phyloP scores from a whole-genome alignment of 495 filamentous ascomycete genomes.

The Aspergillus hancockii region DNA sequence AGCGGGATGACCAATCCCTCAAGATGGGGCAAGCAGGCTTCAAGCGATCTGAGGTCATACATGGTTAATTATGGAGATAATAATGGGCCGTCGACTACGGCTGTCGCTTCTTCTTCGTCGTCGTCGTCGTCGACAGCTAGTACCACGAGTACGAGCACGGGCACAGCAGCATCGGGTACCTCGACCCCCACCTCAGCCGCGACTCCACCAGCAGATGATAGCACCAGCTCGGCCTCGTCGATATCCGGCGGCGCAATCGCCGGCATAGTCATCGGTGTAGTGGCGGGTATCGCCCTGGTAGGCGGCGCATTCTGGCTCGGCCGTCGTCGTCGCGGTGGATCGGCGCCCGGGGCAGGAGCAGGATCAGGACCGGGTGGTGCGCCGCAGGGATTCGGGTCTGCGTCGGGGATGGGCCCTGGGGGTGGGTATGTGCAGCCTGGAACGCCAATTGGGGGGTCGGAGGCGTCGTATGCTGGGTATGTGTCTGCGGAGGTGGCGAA shows the following conservation, averaged over 20 bases:
- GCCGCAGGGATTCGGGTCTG: not conserved
- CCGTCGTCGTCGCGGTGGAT: not conserved
- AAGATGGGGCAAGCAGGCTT: conserved; percentile 3
- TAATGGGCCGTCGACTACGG: not conserved
- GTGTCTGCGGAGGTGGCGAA: not conserved
- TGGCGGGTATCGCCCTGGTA: not conserved
- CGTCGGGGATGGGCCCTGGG: not conserved
- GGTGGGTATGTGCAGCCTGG: not conserved
- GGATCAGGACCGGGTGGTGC: not conserved
- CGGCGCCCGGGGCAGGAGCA: not conserved
- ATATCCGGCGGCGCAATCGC: conserved; percentile 6
- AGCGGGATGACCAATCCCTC: not conserved
- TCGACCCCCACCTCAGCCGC: too few relatives aligned
- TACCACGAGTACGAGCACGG: not conserved
- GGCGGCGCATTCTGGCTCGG: conserved; percentile 4
- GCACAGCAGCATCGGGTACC: not conserved
- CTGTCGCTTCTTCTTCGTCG: not conserved
- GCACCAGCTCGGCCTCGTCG: not conserved
- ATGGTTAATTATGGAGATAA: not conserved
- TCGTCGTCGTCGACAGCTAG: too few relatives aligned
- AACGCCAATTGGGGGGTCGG: not conserved
- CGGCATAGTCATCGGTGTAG: not conserved
- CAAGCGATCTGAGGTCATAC: conserved; percentile 1
- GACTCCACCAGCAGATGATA: too few relatives aligned
- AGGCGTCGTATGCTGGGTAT: not conserved